Conservation (phyloP, 2,329 filamentous ascomycete genomes). For the Trichoderma endophyticum region DNA sequence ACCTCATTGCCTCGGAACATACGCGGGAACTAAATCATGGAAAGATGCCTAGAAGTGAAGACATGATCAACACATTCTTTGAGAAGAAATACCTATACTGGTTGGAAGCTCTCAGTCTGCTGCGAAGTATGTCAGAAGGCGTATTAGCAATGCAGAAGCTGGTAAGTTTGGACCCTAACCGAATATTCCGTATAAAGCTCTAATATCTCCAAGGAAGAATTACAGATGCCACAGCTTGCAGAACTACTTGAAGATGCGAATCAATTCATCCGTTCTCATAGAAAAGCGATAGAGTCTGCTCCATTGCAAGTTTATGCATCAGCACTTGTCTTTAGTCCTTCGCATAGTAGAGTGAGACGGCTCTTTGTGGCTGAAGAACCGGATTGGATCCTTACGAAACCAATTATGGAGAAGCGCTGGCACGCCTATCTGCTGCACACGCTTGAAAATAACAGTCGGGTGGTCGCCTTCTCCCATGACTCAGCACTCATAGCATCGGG, state of each 20-base stretch:
- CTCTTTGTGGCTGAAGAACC: not conserved
- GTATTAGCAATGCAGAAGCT: not conserved
- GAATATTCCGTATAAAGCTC: not conserved
- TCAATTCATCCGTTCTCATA: not conserved
- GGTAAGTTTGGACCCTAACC: not conserved
- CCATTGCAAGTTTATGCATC: not conserved
- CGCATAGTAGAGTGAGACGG: not conserved
- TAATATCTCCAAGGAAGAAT: not conserved
- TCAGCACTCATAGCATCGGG: not conserved
- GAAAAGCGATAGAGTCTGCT: not conserved
- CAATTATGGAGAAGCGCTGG: not conserved
- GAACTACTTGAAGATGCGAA: not conserved
- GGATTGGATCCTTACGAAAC: not conserved
- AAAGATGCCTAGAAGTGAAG: not conserved
- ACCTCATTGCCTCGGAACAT: not conserved
- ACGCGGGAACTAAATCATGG: not conserved
- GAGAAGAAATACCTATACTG: not conserved
- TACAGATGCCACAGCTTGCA: not conserved
- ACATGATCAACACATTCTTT: not conserved
- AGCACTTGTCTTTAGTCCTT: not conserved
- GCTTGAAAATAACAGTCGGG: accelerated
- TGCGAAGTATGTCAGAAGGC: not conserved
- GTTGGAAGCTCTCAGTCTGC: not conserved
- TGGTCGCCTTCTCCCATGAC: not conserved
- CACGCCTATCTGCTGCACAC: not conserved